These are phyloP conservation scores for Hypomontagnella submonticulosa DNA, from an alignment of 495 filamentous ascomycete species.

Conservation along the genomic window DNA sequence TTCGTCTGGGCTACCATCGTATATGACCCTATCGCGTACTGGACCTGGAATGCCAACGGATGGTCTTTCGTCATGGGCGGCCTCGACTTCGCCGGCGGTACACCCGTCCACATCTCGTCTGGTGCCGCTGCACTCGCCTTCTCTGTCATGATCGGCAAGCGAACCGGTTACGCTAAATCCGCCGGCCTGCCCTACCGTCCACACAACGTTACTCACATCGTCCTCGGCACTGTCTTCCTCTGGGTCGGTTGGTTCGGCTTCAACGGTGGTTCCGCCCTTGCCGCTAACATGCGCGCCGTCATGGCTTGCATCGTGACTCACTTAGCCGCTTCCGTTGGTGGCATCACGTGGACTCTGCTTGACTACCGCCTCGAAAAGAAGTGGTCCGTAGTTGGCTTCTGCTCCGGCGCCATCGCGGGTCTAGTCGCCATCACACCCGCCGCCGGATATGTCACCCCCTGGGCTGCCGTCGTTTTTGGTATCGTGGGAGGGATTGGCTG, in stretches of 20 bases:
- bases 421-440: constrained; percentile 93
- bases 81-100: constrained; percentile 88
- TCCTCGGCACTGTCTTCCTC: constrained; percentile 92
- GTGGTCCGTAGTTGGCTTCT: constrained; percentile 99
- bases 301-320: constrained; percentile 99
- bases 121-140: constrained; percentile 83
- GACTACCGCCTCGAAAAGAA: constrained; percentile 95
- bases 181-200: constrained; percentile 84
- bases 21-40: constrained; percentile 87
- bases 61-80: constrained; percentile 81
- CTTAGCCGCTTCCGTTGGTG: constrained; percentile 87
- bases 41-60: constrained; percentile 87
- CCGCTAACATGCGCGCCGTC: constrained; percentile 91
- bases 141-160: constrained; percentile 85
- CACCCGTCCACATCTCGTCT: constrained; percentile 87
- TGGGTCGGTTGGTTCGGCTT: constrained; percentile 99
- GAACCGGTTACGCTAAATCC: constrained; percentile 78
- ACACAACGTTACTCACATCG: constrained; percentile 97
- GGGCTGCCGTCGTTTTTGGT: constrained; percentile 87
- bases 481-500: constrained; percentile 84
- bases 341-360: constrained; percentile 89
- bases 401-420: constrained; percentile 90
- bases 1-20: constrained; percentile 89
- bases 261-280: constrained; percentile 97
- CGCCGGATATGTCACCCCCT: constrained; percentile 87